phyloP scores from a whole-genome alignment of 2,329 filamentous ascomycete species.

The Exserohilum rostratum region DNA sequence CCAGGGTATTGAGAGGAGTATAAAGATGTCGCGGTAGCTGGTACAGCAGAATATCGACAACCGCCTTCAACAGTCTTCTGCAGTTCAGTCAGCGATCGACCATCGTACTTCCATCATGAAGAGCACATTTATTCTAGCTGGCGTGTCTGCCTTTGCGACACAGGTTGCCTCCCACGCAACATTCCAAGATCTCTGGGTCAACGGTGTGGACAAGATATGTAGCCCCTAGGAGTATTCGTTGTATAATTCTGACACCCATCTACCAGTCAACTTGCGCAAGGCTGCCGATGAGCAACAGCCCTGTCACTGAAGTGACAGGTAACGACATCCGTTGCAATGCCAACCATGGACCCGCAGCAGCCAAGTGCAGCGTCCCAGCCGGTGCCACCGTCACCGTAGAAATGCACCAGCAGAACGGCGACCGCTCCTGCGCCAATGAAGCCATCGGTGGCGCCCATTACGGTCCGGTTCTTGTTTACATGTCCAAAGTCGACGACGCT shows the following conservation, averaged over 20 bases:
- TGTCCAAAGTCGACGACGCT: conserved; percentile 52
- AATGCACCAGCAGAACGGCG: conserved; percentile 59
- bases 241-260: conserved; percentile 6
- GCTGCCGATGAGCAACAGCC: conserved; percentile 46
- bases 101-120: conserved; percentile 5
- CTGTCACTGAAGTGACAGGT: conserved; percentile 56
- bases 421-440: conserved; percentile 56
- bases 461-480: conserved; percentile 48
- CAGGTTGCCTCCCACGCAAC: conserved; percentile 37
- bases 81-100: neutral
- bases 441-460: conserved; percentile 44
- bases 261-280: conserved; percentile 33
- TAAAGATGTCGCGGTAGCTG: neutral
- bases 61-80: neutral
- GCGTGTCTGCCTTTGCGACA: conserved; percentile 36
- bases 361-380: conserved; percentile 56
- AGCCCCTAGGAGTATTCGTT: neutral
- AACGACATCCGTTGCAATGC: conserved; percentile 58
- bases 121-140: conserved; percentile 4
- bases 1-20: neutral
- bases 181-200: conserved; percentile 43
- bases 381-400: conserved; percentile 55
- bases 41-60: neutral
- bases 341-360: conserved; percentile 35
- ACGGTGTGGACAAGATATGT: conserved; percentile 37